A percentile compares a stretch with the other conserved stretches of the same genome.
Evolutionary conservation across 768 basidiomycete species (phyloP).

Genomic region (Lactarius akahatsu): DNA sequence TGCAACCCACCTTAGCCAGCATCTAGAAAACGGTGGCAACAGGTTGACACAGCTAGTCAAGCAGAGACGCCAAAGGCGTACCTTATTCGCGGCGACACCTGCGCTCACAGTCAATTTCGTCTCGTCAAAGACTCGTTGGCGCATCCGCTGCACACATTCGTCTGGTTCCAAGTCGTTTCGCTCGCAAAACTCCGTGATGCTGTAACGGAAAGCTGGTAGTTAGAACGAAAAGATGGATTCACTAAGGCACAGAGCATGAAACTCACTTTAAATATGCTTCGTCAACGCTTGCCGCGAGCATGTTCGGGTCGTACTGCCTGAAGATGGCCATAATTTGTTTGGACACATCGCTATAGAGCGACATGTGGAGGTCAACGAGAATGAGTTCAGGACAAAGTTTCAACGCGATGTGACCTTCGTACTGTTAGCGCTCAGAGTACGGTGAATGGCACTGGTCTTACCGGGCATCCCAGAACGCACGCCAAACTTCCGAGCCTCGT

Average conservation of each 20-base stretch:
- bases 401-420: slow-evolving; percentile 81
- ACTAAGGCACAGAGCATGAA: not conserved
- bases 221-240: not conserved
- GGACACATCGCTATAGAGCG: slow-evolving; percentile 70
- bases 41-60: slow-evolving; percentile 1
- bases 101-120: slow-evolving; percentile 91
- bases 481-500: slow-evolving; percentile 87
- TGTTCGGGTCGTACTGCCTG: slow-evolving; percentile 69
- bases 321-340: slow-evolving; percentile 66
- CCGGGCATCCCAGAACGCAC: slow-evolving; percentile 96
- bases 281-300: slow-evolving; percentile 78
- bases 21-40: slow-evolving; percentile 47
- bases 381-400: slow-evolving; percentile 91
- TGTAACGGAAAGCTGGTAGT: slow-evolving; percentile 32
- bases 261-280: slow-evolving; percentile 89
- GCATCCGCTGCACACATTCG: slow-evolving; percentile 77
- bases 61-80: slow-evolving; percentile 38
- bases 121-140: slow-evolving; percentile 67
- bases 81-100: slow-evolving; percentile 94
- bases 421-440: not conserved
- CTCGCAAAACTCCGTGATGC: slow-evolving; percentile 83
- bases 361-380: slow-evolving; percentile 56
- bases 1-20: slow-evolving; percentile 75
- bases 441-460: slow-evolving; percentile 35
- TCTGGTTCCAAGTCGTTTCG: slow-evolving; percentile 61